phyloP scores from a whole-genome alignment of 495 filamentous ascomycete genomes.

The Chaetomium fimeti region DNA sequence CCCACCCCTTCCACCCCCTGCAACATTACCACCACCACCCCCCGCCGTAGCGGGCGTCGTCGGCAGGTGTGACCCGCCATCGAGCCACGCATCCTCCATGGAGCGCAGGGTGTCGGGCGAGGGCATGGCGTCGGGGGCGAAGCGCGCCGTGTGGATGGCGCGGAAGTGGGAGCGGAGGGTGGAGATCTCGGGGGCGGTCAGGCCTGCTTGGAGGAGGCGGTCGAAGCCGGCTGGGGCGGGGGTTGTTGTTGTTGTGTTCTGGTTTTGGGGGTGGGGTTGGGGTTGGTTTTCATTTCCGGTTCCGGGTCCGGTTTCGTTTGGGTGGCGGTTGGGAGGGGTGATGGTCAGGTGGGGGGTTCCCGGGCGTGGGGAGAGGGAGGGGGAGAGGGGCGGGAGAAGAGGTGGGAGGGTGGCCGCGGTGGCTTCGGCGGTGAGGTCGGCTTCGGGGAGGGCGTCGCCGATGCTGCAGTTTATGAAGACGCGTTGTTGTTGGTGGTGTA shows the following conservation, averaged over 20 bases:
- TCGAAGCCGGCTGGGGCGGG: slow-evolving; percentile 67
- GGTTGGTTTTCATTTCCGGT: not conserved
- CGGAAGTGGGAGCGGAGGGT: slow-evolving; percentile 82
- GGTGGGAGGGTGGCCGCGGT: slow-evolving; percentile 44
- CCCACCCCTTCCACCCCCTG: slow-evolving; percentile 8
- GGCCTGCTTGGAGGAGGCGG: slow-evolving; percentile 73
- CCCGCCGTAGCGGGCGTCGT: slow-evolving; percentile 13
- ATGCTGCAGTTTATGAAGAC: slow-evolving; percentile 91
- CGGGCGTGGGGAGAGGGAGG: slow-evolving; percentile 1
- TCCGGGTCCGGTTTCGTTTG: not conserved
- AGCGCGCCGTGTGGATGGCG: slow-evolving; percentile 68
- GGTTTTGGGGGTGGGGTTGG: not conserved
- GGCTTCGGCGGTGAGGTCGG: slow-evolving; percentile 70
- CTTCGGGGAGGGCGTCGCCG: slow-evolving; percentile 64
- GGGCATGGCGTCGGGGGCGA: slow-evolving; percentile 85
- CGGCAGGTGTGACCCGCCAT: slow-evolving; percentile 48
- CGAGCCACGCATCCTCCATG: slow-evolving; percentile 93
- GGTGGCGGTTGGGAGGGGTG: slow-evolving; percentile 8
- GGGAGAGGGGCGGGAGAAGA: slow-evolving; percentile 21
- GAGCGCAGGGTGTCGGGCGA: slow-evolving; percentile 50
- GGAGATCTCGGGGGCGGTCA: slow-evolving; percentile 76
- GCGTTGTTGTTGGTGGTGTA: slow-evolving; percentile 36
- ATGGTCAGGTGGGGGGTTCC: slow-evolving; percentile 5
- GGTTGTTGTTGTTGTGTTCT: not conserved
- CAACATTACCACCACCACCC: slow-evolving; percentile 38